These are phyloP conservation scores for Syzygium jambos DNA, from an alignment of 345 rosid species.

Conservation along the genomic window DNA sequence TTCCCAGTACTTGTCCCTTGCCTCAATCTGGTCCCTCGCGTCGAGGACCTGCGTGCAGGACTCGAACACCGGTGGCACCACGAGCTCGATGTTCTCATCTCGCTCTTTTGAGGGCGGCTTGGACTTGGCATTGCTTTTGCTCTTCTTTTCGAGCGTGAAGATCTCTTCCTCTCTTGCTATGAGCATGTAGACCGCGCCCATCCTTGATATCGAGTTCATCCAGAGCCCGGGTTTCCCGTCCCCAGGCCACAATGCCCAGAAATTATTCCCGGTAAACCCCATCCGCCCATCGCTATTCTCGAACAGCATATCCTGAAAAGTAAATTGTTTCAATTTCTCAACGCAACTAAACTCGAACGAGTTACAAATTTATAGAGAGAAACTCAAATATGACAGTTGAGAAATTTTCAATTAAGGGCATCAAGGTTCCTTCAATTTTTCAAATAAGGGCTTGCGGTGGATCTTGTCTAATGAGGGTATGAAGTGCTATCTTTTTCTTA, in stretches of 20 bases:
- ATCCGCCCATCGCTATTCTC: slow-evolving; percentile 52
- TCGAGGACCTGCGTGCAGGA: slow-evolving; percentile 45
- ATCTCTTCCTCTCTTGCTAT: slow-evolving; percentile 78
- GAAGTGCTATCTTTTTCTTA: too few relatives aligned
- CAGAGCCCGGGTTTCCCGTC: slow-evolving; percentile 81
- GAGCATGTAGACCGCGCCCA: slow-evolving; percentile 68
- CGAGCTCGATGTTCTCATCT: slow-evolving; percentile 68
- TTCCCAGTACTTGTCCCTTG: slow-evolving; percentile 72
- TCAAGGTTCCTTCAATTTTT: too few relatives aligned
- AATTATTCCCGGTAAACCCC: slow-evolving; percentile 54
- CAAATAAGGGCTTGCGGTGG: too few relatives aligned
- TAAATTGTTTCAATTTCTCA: background rate
- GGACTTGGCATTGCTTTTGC: slow-evolving; percentile 14
- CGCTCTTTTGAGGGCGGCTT: slow-evolving; percentile 12
- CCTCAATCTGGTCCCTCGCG: slow-evolving; percentile 51
- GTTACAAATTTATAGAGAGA: background rate
- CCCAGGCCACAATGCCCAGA: slow-evolving; percentile 76
- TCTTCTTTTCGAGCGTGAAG: slow-evolving; percentile 33
- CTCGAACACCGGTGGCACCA: slow-evolving; percentile 63
- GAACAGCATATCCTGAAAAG: slow-evolving; percentile 56
- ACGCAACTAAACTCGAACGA: background rate
- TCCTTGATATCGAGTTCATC: slow-evolving; percentile 64
- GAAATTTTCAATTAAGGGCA: too few relatives aligned
- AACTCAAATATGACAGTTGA: background rate
- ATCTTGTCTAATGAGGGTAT: too few relatives aligned